A percentile compares a stretch with the other conserved stretches of the same genome.
Conservation (phyloP, 257 asterid genomes). For the Petunia secreta region DNA sequence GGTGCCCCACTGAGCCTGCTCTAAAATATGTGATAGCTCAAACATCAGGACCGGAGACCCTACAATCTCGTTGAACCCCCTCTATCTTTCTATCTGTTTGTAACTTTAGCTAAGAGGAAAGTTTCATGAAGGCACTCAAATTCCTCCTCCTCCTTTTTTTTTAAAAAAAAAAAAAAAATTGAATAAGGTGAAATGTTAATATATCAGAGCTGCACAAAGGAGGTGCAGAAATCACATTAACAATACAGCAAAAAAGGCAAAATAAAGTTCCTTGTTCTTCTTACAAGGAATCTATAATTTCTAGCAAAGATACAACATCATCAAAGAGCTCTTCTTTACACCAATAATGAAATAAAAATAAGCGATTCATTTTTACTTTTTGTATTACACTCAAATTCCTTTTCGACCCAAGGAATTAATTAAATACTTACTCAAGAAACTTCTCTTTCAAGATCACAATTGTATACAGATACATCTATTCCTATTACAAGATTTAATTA, state of each 20-base stretch:
- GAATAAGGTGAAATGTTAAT: too few relatives aligned
- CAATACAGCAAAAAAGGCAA: too few relatives aligned
- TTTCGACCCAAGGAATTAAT: background rate
- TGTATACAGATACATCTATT: background rate
- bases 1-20: background rate
- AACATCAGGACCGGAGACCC: conserved; percentile 1
- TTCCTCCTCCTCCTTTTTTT: too few relatives aligned
- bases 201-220: too few relatives aligned
- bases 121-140: background rate
- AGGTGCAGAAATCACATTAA: too few relatives aligned
- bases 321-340: too few relatives aligned
- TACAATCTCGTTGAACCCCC: background rate
- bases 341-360: too few relatives aligned
- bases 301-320: too few relatives aligned
- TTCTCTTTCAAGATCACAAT: background rate
- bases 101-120: conserved; percentile 4
- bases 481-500: conserved; percentile 5
- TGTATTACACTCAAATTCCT: background rate
- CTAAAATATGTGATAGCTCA: background rate
- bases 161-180: too few relatives aligned
- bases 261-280: too few relatives aligned
- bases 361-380: too few relatives aligned
- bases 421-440: background rate
- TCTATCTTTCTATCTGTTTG: conserved; percentile 13
- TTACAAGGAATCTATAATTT: too few relatives aligned